A percentile compares a stretch with the other conserved stretches of the same genome.
phyloP scores from a whole-genome alignment of 495 filamentous ascomycete genomes.

The Choiromyces venosus region DNA sequence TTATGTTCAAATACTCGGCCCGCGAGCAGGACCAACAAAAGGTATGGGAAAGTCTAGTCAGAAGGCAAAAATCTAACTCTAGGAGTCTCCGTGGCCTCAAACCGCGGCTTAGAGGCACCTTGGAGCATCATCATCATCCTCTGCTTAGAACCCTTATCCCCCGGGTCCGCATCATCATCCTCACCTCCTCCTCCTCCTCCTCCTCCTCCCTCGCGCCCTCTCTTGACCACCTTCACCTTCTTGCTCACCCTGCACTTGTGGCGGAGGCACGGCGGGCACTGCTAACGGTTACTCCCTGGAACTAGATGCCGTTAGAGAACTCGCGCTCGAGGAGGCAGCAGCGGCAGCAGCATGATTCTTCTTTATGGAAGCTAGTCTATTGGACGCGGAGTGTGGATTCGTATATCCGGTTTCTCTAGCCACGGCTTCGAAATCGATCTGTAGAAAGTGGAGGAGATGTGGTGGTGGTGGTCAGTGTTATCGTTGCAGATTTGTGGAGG shows the following conservation, averaged over 20 bases:
- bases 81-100: no score
- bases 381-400: conserved; percentile 22
- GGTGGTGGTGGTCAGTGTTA: conserved; percentile 2
- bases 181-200: no score
- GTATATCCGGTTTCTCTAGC: conserved; percentile 24
- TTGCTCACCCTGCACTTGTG: not conserved
- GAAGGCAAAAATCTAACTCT: no score
- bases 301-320: not conserved
- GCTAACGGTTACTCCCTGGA: not conserved
- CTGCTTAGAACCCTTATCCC: not conserved
- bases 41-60: no score
- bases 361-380: conserved; percentile 20
- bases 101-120: no score
- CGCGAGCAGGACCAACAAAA: no score
- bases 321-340: not conserved
- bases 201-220: not conserved
- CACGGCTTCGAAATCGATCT: conserved; percentile 29
- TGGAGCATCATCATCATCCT: no score
- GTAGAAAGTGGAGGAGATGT: not conserved
- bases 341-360: conserved; percentile 5
- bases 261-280: not conserved
- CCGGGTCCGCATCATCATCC: not conserved
- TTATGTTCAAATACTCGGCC: no score
- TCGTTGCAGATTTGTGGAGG: not conserved
- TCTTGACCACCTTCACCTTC: not conserved